phyloP scores from a whole-genome alignment of 169 alveolate species.

The Eimeria necatrix region DNA sequence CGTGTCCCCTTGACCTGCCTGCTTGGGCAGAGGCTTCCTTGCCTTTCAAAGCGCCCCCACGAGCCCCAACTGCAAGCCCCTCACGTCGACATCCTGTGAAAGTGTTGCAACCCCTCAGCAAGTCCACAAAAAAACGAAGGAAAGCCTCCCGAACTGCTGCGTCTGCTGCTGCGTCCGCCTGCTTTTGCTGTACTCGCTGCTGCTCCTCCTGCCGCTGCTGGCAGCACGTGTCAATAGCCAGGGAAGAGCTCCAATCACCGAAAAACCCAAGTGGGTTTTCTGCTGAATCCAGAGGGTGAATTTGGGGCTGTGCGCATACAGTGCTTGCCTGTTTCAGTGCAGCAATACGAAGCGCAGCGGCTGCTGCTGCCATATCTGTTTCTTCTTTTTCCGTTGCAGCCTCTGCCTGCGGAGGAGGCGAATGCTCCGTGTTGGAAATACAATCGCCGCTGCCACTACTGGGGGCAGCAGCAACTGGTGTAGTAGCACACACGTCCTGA shows the following conservation, averaged over 20 bases:
- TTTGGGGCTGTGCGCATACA: conserved; percentile 2
- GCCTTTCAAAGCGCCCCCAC: conserved; percentile 32
- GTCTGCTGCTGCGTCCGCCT: conserved; percentile 49
- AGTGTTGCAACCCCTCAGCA: conserved; percentile 57
- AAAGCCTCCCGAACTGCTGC: conserved; percentile 46
- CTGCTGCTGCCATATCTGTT: conserved; percentile 23
- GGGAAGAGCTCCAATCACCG: conserved; percentile 50
- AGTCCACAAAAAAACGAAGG: conserved; percentile 57
- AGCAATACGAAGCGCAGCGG: conserved; percentile 34
- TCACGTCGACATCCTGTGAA: background rate
- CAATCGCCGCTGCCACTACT: background rate
- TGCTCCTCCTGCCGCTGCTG: conserved; percentile 41
- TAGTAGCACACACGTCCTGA: background rate
- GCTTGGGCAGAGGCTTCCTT: conserved; percentile 28
- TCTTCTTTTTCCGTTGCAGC: conserved; percentile 28
- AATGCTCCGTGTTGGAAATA: background rate
- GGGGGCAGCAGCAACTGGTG: conserved; percentile 31
- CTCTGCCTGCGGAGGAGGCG: background rate
- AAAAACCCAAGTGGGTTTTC: conserved; percentile 28
- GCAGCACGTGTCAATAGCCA: conserved; percentile 36
- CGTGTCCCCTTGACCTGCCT: conserved; percentile 40
- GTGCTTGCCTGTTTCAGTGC: conserved; percentile 66
- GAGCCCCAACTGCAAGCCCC: background rate
- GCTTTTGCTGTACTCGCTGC: conserved; percentile 22
- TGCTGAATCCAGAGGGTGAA: conserved; percentile 46